Evolutionary conservation across 495 filamentous ascomycete species (phyloP).

Genomic region (Pseudotulostoma volvatum): DNA sequence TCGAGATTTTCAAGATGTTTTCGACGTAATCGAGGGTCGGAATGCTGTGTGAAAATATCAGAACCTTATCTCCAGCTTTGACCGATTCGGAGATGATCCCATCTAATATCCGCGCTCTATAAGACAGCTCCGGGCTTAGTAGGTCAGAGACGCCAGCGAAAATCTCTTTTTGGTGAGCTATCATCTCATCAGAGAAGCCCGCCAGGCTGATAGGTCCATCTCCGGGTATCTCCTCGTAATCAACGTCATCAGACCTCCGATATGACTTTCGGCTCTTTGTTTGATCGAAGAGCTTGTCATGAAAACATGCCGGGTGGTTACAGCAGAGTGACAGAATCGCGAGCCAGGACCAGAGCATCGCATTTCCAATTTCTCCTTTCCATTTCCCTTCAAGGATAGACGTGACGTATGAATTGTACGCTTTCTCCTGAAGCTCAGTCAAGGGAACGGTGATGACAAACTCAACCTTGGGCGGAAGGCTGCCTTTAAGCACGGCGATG

Average conservation of each 20-base stretch:
- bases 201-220: constrained; percentile 16
- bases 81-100: constrained; percentile 48
- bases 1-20: constrained; percentile 26
- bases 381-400: constrained; percentile 12
- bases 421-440: constrained; percentile 43
- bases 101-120: constrained; percentile 49
- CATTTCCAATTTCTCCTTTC: constrained; percentile 7
- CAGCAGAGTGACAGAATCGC: constrained; percentile 46
- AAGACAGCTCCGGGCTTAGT: constrained; percentile 32
- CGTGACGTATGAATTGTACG: constrained; percentile 45
- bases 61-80: constrained; percentile 46
- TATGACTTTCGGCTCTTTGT: constrained; percentile 12
- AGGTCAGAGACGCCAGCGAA: constrained; percentile 17
- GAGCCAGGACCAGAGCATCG: constrained; percentile 35
- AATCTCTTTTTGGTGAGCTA: constrained; percentile 13
- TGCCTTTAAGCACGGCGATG: constrained; percentile 43
- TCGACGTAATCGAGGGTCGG: constrained; percentile 54
- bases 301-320: constrained; percentile 57
- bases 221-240: constrained; percentile 13
- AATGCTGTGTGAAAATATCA: constrained; percentile 63
- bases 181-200: constrained; percentile 13
- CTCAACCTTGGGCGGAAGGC: constrained; percentile 59
- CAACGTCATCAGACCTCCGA: constrained; percentile 13
- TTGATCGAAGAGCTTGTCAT: constrained; percentile 29
- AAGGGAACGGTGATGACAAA: constrained; percentile 63